Base-by-base conservation (phyloP, 1,139 yeast genomes). In the Kurtzmaniella quercitrusa region DNA sequence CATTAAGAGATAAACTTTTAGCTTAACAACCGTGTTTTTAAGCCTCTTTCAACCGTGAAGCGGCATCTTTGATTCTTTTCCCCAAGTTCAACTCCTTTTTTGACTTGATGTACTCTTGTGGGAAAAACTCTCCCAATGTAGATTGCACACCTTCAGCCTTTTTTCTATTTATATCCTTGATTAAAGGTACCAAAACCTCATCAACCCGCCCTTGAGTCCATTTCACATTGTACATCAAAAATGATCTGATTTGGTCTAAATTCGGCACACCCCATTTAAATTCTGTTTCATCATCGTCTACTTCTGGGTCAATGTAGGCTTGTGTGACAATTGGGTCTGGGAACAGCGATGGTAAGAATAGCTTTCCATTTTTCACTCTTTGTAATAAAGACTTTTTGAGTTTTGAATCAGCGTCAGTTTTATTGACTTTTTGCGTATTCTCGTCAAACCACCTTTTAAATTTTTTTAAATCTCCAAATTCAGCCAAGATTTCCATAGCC, bases 181-280 rank as follows among this genome's bases (percentile, higher is more conserved):
- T 83, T 46, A 94, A 79, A 1, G 98, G 99, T n/a, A 91, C 75
- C 62, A 94, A 69, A 6, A 90, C 82, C 56, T 89, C 94, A 57
- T 93, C 96, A 2, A 90, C 84, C 47, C 79, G 74, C 12, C 75
- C 81, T 53, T 80, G 82, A 1, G 79, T 65, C 98, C 99, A 94
- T 2, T 91, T 90, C n/a, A 90, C 81, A 43, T 80, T 79, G 39
- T 66, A 71, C 75, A 78, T 77, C 58, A 94, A 67, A 54, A 77
- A 91, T 0, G 80, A 72, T 34, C 97, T 66, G 41, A 94, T 70
- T 50, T 81, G 81, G 53, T 91, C 97, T 47, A 91, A 64, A 58
- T 88, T 88, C 0, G 98, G 97, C 2, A 73, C 68, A 0, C 98
- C 98, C 98, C 98, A 94, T 45, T 78, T 77, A 63, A 94, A 91